Evolutionary conservation across 1,284 basidiomycete genomes (phyloP), one percentile per base, ranked within the genome.

Genomic region (Cryptococcus maquisensis): DNA sequence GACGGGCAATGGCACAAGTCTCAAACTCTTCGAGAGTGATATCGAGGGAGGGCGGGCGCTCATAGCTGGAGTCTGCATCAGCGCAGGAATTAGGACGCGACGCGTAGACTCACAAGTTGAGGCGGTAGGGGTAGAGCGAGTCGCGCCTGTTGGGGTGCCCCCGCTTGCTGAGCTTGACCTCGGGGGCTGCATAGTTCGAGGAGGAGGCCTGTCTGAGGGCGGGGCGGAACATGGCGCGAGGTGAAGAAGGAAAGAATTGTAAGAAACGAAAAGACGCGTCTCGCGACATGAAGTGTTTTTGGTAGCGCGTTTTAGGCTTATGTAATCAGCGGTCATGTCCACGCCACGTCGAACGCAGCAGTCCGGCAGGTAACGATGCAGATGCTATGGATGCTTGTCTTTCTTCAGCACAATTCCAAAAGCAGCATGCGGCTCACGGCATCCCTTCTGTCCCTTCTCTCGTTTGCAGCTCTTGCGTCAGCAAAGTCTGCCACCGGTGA

Each of bases 11-110:
- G 0, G 95, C 96, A 73, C 84, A 91, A 3, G 82, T 86, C 76
- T 99, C 96, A 65, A 99, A 98, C 62, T 98, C 90, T 70, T 98
- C 96, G 20, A 98, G 82, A 1, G 93, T 95, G 28, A 98, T 87
- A 66, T 98, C 94, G 46, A 87, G 86, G 15, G 82, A 71, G 6
- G 95, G 95, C 13, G 93, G 90, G n/a, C 76, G 78, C 59, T 90
- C 84, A 69, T 98, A 98, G 76, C 90, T 93, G 59, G 24, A 18
- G 12, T 16, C 2, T 18, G 21, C 18, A 16, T 36, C 36, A 21
- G 28, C 16, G 7, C 15, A 40, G n/a, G 21, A n/a, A 8, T 13
- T 3, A 37, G 12, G 21, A 26, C 32, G 36, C 18, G 16, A 1
- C 10, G 26, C 24, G 16, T 47, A 21, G 21, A 55, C 86, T 64